Percentiles rank a stretch among this genome's conserved stretches.
phyloP scores from a whole-genome alignment of 2,329 filamentous ascomycete genomes.

The Escovopsis weberi region DNA sequence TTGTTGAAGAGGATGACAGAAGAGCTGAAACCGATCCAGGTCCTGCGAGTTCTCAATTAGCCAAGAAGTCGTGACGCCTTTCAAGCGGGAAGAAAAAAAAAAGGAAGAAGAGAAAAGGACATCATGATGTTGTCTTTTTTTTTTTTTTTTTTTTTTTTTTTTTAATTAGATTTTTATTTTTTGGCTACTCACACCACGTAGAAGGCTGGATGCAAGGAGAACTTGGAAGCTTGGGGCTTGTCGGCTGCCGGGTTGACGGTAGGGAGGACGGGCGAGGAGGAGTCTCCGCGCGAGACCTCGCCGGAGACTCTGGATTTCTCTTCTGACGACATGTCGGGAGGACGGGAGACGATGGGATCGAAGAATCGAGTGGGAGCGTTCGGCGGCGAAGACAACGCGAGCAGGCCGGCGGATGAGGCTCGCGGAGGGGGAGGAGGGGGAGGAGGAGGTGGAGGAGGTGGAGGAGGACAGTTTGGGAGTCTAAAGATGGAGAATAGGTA shows the following conservation, averaged over 20 bases:
- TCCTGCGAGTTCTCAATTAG: constrained; percentile 31
- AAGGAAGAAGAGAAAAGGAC: no score
- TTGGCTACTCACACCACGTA: constrained; percentile 53
- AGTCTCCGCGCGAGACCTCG: constrained; percentile 50
- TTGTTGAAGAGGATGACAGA: constrained; percentile 99
- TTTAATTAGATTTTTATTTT: background rate
- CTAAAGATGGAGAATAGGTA: no score
- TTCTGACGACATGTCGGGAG: constrained; percentile 30
- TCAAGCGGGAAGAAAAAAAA: no score
- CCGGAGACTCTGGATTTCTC: constrained; percentile 77
- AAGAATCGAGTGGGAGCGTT: background rate
- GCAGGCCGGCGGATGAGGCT: constrained; percentile 16
- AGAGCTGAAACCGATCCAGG: constrained; percentile 86
- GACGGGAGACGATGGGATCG: background rate
- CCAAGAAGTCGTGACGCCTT: background rate
- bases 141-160: no score
- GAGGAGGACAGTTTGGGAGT: no score
- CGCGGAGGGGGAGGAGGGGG: constrained; percentile 5
- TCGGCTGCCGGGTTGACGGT: constrained; percentile 64
- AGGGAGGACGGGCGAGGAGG: constrained; percentile 51
- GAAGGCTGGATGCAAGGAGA: constrained; percentile 62
- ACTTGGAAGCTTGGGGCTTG: constrained; percentile 52
- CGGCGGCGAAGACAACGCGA: constrained; percentile 12
- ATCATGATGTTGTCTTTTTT: no score
- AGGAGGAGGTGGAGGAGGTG: background rate